phyloP scores from a whole-genome alignment of 2,329 filamentous ascomycete genomes.

The Cladosporium sp. region DNA sequence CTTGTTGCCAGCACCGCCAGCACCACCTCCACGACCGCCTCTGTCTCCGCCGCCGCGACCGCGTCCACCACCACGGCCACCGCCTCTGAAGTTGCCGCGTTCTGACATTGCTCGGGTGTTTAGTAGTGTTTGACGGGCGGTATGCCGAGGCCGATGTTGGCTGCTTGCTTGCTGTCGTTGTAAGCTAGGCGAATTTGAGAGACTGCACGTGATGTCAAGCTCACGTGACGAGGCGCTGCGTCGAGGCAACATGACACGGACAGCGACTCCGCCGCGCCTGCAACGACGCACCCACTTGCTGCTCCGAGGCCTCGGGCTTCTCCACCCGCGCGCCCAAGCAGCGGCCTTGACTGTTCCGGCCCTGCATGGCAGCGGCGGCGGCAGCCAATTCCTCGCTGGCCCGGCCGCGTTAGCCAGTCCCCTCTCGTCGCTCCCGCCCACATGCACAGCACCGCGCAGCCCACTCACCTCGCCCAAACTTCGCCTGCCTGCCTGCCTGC shows the following conservation, averaged over 20 bases:
- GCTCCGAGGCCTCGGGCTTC: background rate
- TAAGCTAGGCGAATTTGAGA: background rate
- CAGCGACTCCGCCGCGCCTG: background rate
- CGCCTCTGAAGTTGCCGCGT: slow-evolving; percentile 50
- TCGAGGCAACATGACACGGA: background rate
- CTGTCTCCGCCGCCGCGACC: slow-evolving; percentile 36
- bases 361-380: background rate
- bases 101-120: slow-evolving; percentile 46
- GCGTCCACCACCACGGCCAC: slow-evolving; percentile 29
- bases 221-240: no score
- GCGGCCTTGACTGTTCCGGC: background rate
- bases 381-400: background rate
- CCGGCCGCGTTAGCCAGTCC: background rate
- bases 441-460: background rate
- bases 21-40: slow-evolving; percentile 37
- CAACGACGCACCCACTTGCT: background rate
- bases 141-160: background rate
- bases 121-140: background rate
- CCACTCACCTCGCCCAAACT: background rate
- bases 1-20: slow-evolving; percentile 28
- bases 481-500: background rate
- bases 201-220: background rate
- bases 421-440: background rate
- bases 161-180: background rate
- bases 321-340: background rate